Evolutionary conservation across 495 filamentous ascomycete species (phyloP), one percentile per base, ranked within the genome.

Genomic region (Aspergillus haitiensis): DNA sequence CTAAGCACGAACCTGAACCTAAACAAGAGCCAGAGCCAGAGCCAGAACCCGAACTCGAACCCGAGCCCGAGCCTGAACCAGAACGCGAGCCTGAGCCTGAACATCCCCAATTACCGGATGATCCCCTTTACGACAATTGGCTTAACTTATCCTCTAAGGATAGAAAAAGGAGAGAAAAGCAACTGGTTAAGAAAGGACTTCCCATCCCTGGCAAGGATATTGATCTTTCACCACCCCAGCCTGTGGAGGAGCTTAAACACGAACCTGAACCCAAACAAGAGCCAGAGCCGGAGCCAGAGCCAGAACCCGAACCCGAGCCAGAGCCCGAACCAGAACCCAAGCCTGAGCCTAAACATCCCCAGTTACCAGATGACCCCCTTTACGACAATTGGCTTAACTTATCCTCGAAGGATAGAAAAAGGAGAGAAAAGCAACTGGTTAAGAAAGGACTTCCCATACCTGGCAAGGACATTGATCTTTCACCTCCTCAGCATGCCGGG

Each of bases 341-440:
- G 9, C 62, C 72, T 3, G 72, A 72, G 33, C 67, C 66, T 1
- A 71, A 75, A 52, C 67, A 70, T 0, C 60, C 69, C 46, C 42
- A 58, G 15, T 53, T 72, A 6, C 71, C 65, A 21, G 69, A 72
- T 52, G 70, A 75, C 58, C 72, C 74, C 36, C 64, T 78, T 7
- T 78, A 78, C 51, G 62, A 73, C 7, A 66, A 70, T 31, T 78
- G 74, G 74, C 15, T 56, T 1, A 65, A 34, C n/a, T 37, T 78
- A 13, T 70, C 66, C 5, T 73, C 72, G 2, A 76, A 76, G 55
- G 75, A 76, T 5, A 62, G 70, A n/a, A 76, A 76, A 62, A 73
- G 66, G 44, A 70, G 75, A 35, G 74, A 76, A 34, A 78, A 72
- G 55, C 51, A 64, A 15, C 42, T 78, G 48, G 64, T 57, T 0